A percentile compares a stretch with the other conserved stretches of the same genome.
phyloP scores from a whole-genome alignment of 2,329 filamentous ascomycete genomes.

The Aspergillus sp. region DNA sequence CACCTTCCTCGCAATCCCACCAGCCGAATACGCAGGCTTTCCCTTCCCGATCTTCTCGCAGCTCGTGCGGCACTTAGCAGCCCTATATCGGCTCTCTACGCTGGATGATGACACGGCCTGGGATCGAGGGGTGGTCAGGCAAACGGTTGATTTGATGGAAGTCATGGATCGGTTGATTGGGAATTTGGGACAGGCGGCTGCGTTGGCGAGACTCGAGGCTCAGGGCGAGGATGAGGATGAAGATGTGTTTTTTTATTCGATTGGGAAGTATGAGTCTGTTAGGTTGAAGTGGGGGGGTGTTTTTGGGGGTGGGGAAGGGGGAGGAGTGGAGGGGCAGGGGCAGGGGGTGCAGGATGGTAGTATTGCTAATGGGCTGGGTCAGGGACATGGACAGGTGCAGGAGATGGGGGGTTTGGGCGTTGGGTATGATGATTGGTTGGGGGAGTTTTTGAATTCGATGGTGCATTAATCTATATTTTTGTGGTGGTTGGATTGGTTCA shows the following conservation, averaged over 20 bases:
- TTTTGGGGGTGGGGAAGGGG: background rate
- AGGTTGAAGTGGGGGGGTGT: background rate
- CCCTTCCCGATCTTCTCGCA: constrained; percentile 10
- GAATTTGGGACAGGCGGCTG: constrained; percentile 8
- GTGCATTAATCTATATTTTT: background rate
- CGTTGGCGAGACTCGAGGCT: constrained; percentile 7
- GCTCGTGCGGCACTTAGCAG: constrained; percentile 9
- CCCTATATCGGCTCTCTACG: constrained; percentile 9
- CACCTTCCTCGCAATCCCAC: constrained; percentile 10
- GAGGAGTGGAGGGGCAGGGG: background rate
- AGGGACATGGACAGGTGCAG: background rate
- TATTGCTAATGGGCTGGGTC: too few species aligned
- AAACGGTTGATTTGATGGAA: background rate
- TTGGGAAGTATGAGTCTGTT: constrained; percentile 5
- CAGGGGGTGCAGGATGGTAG: background rate
- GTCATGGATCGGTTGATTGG: constrained; percentile 4
- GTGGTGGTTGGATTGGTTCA: too few species aligned
- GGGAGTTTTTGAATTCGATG: constrained; percentile 6
- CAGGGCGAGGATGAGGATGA: background rate
- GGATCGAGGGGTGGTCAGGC: background rate
- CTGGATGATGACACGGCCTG: constrained; percentile 8
- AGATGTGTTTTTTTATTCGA: constrained; percentile 5
- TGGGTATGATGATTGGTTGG: constrained; percentile 4
- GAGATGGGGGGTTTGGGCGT: background rate
- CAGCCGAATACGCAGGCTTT: constrained; percentile 8